Evolutionary conservation across 345 rosid genomes (phyloP).

Genomic region (Sonneratia alba): DNA sequence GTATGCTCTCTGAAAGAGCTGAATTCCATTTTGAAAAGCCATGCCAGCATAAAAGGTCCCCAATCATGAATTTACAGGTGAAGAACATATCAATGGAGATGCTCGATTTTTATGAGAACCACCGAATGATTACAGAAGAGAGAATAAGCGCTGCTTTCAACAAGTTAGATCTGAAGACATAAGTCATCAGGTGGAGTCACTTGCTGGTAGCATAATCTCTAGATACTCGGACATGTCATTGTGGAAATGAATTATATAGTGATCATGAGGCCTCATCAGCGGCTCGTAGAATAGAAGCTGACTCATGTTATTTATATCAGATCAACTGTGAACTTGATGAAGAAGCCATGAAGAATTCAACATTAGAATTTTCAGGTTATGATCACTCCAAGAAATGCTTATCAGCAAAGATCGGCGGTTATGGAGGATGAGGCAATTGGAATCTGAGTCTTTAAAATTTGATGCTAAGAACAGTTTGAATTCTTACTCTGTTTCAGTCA

Average conservation of each 20-base stretch:
- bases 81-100: slow-evolving; percentile 55
- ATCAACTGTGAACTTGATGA: neutral
- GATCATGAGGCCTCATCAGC: neutral
- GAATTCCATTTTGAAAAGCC: neutral
- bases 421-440: neutral
- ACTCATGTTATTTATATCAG: neutral
- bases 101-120: slow-evolving; percentile 46
- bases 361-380: too few species aligned
- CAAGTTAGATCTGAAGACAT: slow-evolving; percentile 58
- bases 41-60: neutral
- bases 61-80: slow-evolving; percentile 23
- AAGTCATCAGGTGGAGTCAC: slow-evolving; percentile 10
- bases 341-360: neutral
- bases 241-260: neutral
- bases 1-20: neutral
- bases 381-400: neutral
- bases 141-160: slow-evolving; percentile 25
- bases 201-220: neutral
- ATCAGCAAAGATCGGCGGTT: neutral
- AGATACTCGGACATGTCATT: neutral
- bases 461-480: neutral
- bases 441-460: neutral
- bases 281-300: neutral
- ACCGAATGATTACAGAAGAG: slow-evolving; percentile 29
- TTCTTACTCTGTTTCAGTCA: neutral